Percentiles rank a stretch among this genome's conserved stretches.
These are phyloP conservation scores for Taxillus chinensis DNA, from an alignment of 164 flowering plant genomes.

Conservation along the genomic window DNA sequence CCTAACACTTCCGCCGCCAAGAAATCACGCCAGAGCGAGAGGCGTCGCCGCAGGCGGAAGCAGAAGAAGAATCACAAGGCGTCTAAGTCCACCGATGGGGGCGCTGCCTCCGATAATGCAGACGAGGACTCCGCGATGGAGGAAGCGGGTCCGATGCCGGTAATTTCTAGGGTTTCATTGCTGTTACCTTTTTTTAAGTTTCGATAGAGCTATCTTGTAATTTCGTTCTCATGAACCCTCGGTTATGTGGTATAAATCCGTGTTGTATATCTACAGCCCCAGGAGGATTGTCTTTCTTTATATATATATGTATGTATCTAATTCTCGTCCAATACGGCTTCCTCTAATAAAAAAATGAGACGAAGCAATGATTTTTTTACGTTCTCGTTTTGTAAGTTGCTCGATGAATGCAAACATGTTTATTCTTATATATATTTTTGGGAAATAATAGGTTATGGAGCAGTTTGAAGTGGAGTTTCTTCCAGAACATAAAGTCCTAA, in stretches of 20 bases:
- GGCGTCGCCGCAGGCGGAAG: slow-evolving; percentile 69
- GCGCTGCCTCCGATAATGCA: slow-evolving; percentile 10
- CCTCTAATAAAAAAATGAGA: too few species aligned
- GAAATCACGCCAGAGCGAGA: slow-evolving; percentile 53
- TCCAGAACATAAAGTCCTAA: slow-evolving; percentile 32
- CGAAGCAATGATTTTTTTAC: too few species aligned
- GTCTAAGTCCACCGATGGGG: slow-evolving; percentile 6
- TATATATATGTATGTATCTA: too few species aligned
- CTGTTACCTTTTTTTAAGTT: too few species aligned
- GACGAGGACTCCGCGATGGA: slow-evolving; percentile 38
- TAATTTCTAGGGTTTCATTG: neutral
- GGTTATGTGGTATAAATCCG: too few species aligned
- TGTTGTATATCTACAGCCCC: too few species aligned
- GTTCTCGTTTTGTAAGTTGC: too few species aligned
- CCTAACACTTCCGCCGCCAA: slow-evolving; percentile 17
- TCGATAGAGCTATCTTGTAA: too few species aligned
- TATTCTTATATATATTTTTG: neutral
- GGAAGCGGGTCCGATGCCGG: slow-evolving; percentile 48
- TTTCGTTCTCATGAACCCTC: too few species aligned
- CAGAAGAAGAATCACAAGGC: slow-evolving; percentile 72
- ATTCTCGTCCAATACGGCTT: too few species aligned
- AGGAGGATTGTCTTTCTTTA: too few species aligned
- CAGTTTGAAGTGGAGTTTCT: slow-evolving; percentile 77
- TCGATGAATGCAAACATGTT: neutral
- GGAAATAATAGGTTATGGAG: slow-evolving; percentile 28